A percentile compares a stretch with the other conserved stretches of the same genome.
Conservation (phyloP, 129 eudicot genomes). For the Kitagawia praeruptora region DNA sequence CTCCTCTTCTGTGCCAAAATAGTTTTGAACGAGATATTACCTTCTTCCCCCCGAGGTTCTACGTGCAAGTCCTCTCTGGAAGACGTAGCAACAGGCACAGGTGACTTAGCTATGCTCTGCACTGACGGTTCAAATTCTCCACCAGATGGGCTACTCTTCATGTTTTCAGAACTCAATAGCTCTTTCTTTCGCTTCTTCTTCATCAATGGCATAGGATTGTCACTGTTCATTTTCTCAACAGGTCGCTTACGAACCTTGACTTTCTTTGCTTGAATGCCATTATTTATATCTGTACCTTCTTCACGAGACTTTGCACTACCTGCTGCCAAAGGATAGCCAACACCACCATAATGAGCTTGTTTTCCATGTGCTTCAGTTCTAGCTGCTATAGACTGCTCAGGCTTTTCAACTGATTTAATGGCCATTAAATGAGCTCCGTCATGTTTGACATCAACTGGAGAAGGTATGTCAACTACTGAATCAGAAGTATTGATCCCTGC, state of each 20-base stretch:
- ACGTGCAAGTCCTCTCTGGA: constrained; percentile 7
- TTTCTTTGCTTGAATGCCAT: constrained; percentile 36
- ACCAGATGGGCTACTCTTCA: constrained; percentile 6
- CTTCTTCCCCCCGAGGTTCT: constrained; percentile 17
- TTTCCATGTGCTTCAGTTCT: constrained; percentile 6
- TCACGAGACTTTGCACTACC: constrained; percentile 4
- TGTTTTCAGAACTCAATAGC: constrained; percentile 10
- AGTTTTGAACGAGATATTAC: constrained; percentile 2
- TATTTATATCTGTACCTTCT: constrained; percentile 4
- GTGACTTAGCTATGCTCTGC: not conserved
- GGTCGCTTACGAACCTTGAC: constrained; percentile 52
- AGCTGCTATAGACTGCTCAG: constrained; percentile 10
- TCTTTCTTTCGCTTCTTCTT: constrained; percentile 50
- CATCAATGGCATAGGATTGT: constrained; percentile 24
- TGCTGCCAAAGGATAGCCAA: not conserved
- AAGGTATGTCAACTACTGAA: constrained; percentile 17
- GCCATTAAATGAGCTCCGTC: constrained; percentile 15
- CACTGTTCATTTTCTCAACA: constrained; percentile 36
- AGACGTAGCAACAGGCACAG: not conserved
- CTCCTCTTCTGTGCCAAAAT: constrained; percentile 12
- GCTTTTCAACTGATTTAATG: constrained; percentile 5
- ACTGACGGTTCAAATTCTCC: constrained; percentile 5
- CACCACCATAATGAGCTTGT: not conserved
- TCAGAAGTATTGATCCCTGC: constrained; percentile 9
- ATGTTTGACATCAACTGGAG: not conserved